Evolutionary conservation across 495 filamentous ascomycete genomes (phyloP), one percentile per base, ranked within the genome.

Genomic region (Aspergillus mulundensis): DNA sequence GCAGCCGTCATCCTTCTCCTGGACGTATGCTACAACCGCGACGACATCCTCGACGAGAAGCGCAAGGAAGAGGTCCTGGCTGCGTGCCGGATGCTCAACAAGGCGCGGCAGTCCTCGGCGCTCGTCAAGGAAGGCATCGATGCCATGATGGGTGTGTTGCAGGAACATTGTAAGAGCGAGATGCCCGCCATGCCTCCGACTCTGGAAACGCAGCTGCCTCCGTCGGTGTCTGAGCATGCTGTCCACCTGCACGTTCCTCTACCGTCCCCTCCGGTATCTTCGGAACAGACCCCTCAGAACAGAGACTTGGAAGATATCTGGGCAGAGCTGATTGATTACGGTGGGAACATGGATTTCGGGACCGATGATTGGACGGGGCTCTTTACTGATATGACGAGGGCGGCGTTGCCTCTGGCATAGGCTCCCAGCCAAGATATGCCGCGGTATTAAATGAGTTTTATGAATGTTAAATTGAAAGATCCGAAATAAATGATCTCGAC

Each of bases 1-100:
- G 74, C 78, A 14, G 68, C 66, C n/a, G 72, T 76, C 5, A 74
- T 73, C 7, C 47, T 80, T 3, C 46, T 81, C 10, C 71, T 78
- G 36, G 73, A 79, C 44, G 63, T 74, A 0, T 80, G 75, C 50
- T 71, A 75, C 56, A 77, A 76, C 46, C 70, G 69, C 61, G 71
- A 74, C 51, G 73, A 76, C 51, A 69, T 73, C 12, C 57, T 74
- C 1, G 71, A 65, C 0, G 70, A 76, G 15, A 70, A 62, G n/a
- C 61, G 70, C 6, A 70, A 69, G 45, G 61, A 68, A 30, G 77
- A 80, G 42, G 66, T 81, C 5, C 53, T 69, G 3, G 68, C 69
- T 10, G 78, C 76, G 0, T 72, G 76, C 52, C 71, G 71, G 3
- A 74, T 78, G 53, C 55, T 81, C 2, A 70, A 71, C 32, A 69